Evolutionary conservation across 1,139 yeast species (phyloP).

Genomic region (Zhuliangozyma blackwelliae): DNA sequence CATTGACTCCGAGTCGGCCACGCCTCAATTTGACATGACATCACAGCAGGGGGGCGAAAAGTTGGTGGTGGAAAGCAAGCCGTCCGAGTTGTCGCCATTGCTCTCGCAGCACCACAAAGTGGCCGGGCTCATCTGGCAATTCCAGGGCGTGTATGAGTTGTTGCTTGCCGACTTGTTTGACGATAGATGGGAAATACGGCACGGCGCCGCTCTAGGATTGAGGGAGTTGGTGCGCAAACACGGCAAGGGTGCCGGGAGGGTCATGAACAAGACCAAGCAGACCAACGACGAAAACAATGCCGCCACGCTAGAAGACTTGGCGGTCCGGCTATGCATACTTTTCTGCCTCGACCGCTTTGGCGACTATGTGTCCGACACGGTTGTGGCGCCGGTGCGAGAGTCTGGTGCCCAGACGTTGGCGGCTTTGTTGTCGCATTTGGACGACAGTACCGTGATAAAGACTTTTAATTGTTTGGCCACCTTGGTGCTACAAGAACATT

Average conservation of each 20-base stretch:
- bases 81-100: constrained; percentile 64
- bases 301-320: constrained; percentile 78
- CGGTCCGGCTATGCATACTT: constrained; percentile 79
- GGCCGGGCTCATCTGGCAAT: constrained; percentile 86
- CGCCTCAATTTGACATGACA: constrained; percentile 52
- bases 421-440: constrained; percentile 72
- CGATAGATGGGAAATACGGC: constrained; percentile 92
- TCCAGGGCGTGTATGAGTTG: constrained; percentile 93
- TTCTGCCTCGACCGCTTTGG: constrained; percentile 95
- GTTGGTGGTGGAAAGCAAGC: constrained; percentile 77
- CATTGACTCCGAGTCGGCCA: constrained; percentile 12
- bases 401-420: constrained; percentile 95
- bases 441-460: constrained; percentile 47
- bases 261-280: constrained; percentile 53
- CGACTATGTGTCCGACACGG: constrained; percentile 95
- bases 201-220: constrained; percentile 91
- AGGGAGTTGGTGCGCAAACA: constrained; percentile 83
- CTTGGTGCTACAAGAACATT: constrained; percentile 64
- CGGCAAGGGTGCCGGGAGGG: constrained; percentile 83
- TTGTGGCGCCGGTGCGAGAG: constrained; percentile 97
- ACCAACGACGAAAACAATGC: constrained; percentile 67
- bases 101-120: constrained; percentile 73
- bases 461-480: constrained; percentile 66
- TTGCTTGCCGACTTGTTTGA: constrained; percentile 76
- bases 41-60: constrained; percentile 78